phyloP scores from a whole-genome alignment of 257 asterid genomes.

The Nyctanthes arbortristis region DNA sequence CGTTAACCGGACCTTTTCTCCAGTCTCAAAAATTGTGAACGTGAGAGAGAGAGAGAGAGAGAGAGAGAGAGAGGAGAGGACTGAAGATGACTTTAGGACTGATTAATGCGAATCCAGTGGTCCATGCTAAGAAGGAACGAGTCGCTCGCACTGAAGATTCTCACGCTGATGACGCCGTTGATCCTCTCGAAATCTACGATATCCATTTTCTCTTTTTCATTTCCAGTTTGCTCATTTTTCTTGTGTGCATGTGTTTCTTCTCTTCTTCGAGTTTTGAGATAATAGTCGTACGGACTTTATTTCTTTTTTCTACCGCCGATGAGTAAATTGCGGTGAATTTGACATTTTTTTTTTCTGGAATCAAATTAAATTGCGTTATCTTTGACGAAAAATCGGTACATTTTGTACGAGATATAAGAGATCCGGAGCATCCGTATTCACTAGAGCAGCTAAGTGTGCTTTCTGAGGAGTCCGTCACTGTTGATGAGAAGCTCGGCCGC shows the following conservation, averaged over 20 bases:
- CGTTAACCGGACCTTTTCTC: too few species aligned
- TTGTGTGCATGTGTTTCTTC: too few species aligned
- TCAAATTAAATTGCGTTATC: constrained; percentile 28
- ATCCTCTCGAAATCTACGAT: constrained; percentile 93
- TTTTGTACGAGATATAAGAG: constrained; percentile 71
- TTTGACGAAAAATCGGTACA: constrained; percentile 59
- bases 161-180: constrained; percentile 62
- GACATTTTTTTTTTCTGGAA: too few species aligned
- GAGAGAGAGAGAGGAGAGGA: constrained; percentile 9
- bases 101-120: constrained; percentile 90
- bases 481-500: constrained; percentile 77
- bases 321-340: too few species aligned
- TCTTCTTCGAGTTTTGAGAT: too few species aligned
- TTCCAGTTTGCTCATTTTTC: background rate
- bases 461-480: constrained; percentile 79
- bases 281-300: too few species aligned
- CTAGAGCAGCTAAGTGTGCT: constrained; percentile 91
- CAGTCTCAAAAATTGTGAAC: too few species aligned
- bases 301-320: too few species aligned
- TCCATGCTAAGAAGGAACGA: too few species aligned
- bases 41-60: too few species aligned
- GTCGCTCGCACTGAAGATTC: constrained; percentile 54
- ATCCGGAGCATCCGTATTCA: constrained; percentile 89
- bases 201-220: constrained; percentile 52
- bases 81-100: constrained; percentile 75